Conservation (phyloP, 2,329 filamentous ascomycete species). For the Aspergillus sp. region DNA sequence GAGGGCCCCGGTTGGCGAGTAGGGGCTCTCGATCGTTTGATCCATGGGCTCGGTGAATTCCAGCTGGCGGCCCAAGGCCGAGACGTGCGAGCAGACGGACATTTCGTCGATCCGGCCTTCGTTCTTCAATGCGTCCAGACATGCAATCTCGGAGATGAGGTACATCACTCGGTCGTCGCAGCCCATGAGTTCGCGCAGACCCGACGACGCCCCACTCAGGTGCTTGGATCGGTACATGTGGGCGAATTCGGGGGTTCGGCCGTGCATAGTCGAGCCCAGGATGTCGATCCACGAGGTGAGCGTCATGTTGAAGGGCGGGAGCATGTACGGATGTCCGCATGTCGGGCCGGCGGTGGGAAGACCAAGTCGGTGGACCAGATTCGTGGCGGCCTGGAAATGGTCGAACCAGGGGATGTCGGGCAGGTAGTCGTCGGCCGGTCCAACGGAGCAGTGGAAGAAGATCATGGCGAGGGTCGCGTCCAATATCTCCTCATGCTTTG, state of each 20-base stretch:
- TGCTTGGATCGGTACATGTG: conserved; percentile 97
- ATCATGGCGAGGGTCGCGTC: conserved; percentile 94
- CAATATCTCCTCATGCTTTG: conserved; percentile 81
- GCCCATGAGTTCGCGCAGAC: conserved; percentile 90
- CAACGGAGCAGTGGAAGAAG: conserved; percentile 92
- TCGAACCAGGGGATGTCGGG: conserved; percentile 96
- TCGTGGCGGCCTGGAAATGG: conserved; percentile 89
- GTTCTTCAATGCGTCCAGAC: conserved; percentile 83
- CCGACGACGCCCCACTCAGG: conserved; percentile 63
- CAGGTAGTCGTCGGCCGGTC: conserved; percentile 77
- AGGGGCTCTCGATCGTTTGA: conserved; percentile 60
- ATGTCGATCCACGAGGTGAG: conserved; percentile 92
- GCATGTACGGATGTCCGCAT: conserved; percentile 57
- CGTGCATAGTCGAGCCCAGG: conserved; percentile 87
- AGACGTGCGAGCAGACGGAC: conserved; percentile 83
- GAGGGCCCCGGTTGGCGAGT: conserved; percentile 62
- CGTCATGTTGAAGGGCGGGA: conserved; percentile 92
- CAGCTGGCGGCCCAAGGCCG: conserved; percentile 82
- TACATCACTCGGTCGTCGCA: conserved; percentile 98
- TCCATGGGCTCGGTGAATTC: conserved; percentile 71
- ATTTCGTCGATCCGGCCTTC: conserved; percentile 79
- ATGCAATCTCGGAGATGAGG: conserved; percentile 94
- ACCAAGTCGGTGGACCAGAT: conserved; percentile 79
- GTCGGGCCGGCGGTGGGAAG: conserved; percentile 68
- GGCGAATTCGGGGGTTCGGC: conserved; percentile 80